Evolutionary conservation across 129 eudicot genomes (phyloP), one percentile per base, ranked within the genome.

Genomic region (Saposhnikovia divaricata): DNA sequence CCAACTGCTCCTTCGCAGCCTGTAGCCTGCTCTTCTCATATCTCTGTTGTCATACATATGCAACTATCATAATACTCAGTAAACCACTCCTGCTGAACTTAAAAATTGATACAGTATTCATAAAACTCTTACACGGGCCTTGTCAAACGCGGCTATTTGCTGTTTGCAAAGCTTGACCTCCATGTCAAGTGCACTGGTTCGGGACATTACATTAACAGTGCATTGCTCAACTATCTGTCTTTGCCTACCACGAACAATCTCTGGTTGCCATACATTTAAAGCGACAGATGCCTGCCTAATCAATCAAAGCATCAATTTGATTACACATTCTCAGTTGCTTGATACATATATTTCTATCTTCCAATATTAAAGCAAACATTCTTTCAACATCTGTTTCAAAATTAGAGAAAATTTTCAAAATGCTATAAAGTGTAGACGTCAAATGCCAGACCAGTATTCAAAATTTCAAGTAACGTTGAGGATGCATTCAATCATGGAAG

Each of bases 201-300:
- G 84, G 37, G 85, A 71, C 40, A 86, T 89, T 55, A 86, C 91
- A 70, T 93, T 89, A 14, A 94, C 97, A 81, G 85, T 79, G 83
- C 84, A 90, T 82, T 94, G 91, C 81, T 92, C 90, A 76, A 94
- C 87, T 59, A 92, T 88, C 80, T 88, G 89, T 74, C 83, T 92
- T 78, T 94, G 98, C 74, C 97, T 83, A 31, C 90, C 83, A n/a
- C 89, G 92, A 45, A 94, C 44, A n/a, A 92, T 80, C 83, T 89
- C 92, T 0, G 97, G 98, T 77, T 94, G 98, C 98, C 98, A 94
- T 81, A 92, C 98, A 81, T 94, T 90, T 82, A 94, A 82, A 1
- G 97, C 97, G 18, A 84, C 88, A 27, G 97, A 91, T 87, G 98
- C 97, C 78, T 85, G 89, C 87, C 88, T 92, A 69, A 80, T 39